Evolutionary conservation across 208 protist genomes (phyloP).

Genomic region (Wallacemonas sp.): DNA sequence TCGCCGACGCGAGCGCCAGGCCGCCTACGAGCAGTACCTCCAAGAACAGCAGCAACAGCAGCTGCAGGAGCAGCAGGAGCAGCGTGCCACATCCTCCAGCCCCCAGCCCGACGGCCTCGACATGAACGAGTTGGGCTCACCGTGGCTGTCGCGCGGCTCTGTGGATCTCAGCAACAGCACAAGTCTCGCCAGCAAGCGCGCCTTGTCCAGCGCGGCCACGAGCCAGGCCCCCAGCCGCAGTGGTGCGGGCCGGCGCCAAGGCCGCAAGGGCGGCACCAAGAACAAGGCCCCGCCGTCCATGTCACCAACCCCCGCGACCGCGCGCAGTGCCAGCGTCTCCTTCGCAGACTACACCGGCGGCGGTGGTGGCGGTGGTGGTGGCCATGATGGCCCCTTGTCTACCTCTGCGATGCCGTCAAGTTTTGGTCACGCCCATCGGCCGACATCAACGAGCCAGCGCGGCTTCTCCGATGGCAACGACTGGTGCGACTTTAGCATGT

Average conservation of each 20-base stretch:
- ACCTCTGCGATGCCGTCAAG: no score
- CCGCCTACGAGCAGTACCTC: conserved; percentile 19
- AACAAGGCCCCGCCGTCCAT: neutral
- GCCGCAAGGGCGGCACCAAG: neutral
- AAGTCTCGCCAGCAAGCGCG: neutral
- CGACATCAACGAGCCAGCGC: no score
- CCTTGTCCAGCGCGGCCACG: neutral
- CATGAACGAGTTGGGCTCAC: neutral
- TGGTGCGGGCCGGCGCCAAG: neutral
- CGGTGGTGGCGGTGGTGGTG: no score
- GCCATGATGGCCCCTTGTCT: no score
- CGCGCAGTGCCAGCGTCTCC: conserved; percentile 8
- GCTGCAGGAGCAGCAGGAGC: neutral
- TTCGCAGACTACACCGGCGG: conserved; percentile 10
- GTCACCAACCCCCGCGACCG: neutral
- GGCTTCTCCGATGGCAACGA: conserved; percentile 14
- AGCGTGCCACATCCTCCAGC: neutral
- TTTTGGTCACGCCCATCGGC: no score
- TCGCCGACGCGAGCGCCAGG: conserved; percentile 29
- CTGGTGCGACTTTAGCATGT: conserved; percentile 32
- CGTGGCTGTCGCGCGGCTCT: neutral
- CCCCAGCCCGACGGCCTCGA: neutral
- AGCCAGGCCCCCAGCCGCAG: neutral
- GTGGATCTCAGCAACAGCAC: neutral
- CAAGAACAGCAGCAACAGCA: conserved; percentile 13